Evolutionary conservation across 768 basidiomycete species (phyloP).

Genomic region (Suillus tomentosus): DNA sequence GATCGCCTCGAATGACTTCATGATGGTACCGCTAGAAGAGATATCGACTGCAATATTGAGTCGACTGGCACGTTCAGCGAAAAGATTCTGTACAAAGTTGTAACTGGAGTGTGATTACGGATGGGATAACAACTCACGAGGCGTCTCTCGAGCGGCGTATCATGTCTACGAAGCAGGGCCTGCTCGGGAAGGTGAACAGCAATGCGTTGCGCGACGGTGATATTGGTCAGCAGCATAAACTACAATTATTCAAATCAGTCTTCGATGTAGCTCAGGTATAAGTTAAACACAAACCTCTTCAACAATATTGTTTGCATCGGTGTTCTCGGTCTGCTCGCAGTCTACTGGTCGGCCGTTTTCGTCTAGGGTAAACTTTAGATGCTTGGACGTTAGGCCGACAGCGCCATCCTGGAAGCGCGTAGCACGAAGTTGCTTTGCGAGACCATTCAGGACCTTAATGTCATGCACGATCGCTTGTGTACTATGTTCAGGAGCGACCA

Average conservation of each 20-base stretch:
- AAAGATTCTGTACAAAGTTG: slow-evolving; percentile 56
- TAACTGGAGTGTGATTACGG: slow-evolving; percentile 17
- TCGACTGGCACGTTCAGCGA: slow-evolving; percentile 78
- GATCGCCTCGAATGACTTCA: slow-evolving; percentile 81
- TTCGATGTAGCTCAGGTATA: neutral
- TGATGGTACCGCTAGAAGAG: slow-evolving; percentile 76
- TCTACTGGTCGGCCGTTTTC: slow-evolving; percentile 79
- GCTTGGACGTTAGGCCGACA: slow-evolving; percentile 66
- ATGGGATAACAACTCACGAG: slow-evolving; percentile 52
- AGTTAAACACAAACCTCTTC: slow-evolving; percentile 69
- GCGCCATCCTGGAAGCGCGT: slow-evolving; percentile 82
- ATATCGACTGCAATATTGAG: slow-evolving; percentile 84
- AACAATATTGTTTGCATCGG: slow-evolving; percentile 77
- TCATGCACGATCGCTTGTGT: slow-evolving; percentile 71
- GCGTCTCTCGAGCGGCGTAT: slow-evolving; percentile 88
- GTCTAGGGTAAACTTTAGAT: slow-evolving; percentile 78
- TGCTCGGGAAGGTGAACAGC: slow-evolving; percentile 96
- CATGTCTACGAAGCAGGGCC: slow-evolving; percentile 93
- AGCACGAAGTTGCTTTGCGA: slow-evolving; percentile 73
- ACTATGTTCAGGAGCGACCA: slow-evolving; percentile 59
- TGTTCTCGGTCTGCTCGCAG: slow-evolving; percentile 63
- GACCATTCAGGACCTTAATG: slow-evolving; percentile 62
- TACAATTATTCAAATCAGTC: slow-evolving; percentile 31
- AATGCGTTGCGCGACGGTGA: slow-evolving; percentile 87
- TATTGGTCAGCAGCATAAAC: slow-evolving; percentile 96